These are phyloP conservation scores for Geotrichum candidum DNA, from an alignment of 1,139 yeast species.

Conservation along the genomic window DNA sequence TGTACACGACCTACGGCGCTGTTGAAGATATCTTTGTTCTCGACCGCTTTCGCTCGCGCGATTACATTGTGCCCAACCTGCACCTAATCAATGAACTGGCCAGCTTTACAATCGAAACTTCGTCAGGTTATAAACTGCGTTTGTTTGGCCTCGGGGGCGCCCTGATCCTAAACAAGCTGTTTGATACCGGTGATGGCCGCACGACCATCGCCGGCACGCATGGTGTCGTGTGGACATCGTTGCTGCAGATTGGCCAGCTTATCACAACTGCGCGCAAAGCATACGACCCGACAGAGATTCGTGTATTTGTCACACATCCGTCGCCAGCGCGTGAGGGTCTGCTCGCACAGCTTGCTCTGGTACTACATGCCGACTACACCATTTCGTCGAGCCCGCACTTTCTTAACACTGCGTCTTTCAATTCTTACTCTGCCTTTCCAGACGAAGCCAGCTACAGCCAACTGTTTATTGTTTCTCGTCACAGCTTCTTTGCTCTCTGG, in stretches of 20 bases:
- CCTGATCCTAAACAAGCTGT: constrained; percentile 57
- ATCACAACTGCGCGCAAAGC: constrained; percentile 43
- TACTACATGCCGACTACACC: constrained; percentile 66
- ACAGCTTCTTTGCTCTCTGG: constrained; percentile 62
- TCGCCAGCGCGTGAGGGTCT: constrained; percentile 63
- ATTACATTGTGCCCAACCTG: constrained; percentile 50
- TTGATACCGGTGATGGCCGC: constrained; percentile 55
- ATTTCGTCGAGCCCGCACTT: constrained; percentile 68
- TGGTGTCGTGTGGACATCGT: constrained; percentile 71
- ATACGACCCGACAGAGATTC: constrained; percentile 44
- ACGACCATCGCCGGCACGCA: constrained; percentile 57
- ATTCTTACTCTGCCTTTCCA: constrained; percentile 60
- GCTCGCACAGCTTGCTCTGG: constrained; percentile 60
- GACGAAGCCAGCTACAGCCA: constrained; percentile 56
- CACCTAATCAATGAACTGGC: constrained; percentile 55
- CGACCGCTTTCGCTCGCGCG: constrained; percentile 53
- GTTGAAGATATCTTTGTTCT: constrained; percentile 67
- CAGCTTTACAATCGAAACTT: constrained; percentile 36
- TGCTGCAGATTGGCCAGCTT: constrained; percentile 63
- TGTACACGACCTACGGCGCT: constrained; percentile 71
- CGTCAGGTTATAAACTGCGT: constrained; percentile 43
- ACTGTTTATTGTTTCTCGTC: constrained; percentile 47
- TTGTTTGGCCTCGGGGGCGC: constrained; percentile 72
- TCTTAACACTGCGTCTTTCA: constrained; percentile 64
- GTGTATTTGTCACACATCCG: constrained; percentile 61